Evolutionary conservation across 1,139 yeast genomes (phyloP).

Genomic region (Yamadazyma buinensis): DNA sequence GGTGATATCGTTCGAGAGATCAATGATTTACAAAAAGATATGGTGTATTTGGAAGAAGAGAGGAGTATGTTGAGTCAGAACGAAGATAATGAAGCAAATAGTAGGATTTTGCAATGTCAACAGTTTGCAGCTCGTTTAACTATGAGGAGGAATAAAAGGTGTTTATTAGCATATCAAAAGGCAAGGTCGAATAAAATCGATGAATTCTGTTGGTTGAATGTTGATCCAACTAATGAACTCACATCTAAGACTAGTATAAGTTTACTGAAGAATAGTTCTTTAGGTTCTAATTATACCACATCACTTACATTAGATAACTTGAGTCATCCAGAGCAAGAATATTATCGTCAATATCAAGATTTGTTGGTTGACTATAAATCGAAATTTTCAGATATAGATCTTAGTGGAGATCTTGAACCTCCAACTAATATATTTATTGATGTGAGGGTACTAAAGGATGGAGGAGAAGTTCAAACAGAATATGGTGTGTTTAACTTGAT

Average conservation of each 20-base stretch:
- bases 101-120: conserved; percentile 62
- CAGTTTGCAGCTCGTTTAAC: conserved; percentile 77
- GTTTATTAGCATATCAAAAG: conserved; percentile 78
- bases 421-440: conserved; percentile 91
- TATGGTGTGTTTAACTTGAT: conserved; percentile 93
- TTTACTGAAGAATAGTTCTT: conserved; percentile 7
- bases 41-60: conserved; percentile 30
- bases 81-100: conserved; percentile 26
- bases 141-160: conserved; percentile 84
- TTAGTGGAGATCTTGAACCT: conserved; percentile 84
- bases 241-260: conserved; percentile 4
- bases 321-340: conserved; percentile 78
- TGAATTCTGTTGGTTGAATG: conserved; percentile 65
- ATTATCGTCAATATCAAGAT: conserved; percentile 66
- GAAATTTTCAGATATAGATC: conserved; percentile 77
- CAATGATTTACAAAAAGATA: conserved; percentile 52
- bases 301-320: conserved; percentile 45
- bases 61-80: conserved; percentile 14
- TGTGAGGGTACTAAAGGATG: conserved; percentile 88
- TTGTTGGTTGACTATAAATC: conserved; percentile 75
- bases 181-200: conserved; percentile 67
- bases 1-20: conserved; percentile 60
- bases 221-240: conserved; percentile 31
- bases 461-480: conserved; percentile 96
- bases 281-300: conserved; percentile 26